These are phyloP conservation scores for Tuber magnatum DNA, from an alignment of 495 filamentous ascomycete species.

Conservation along the genomic window DNA sequence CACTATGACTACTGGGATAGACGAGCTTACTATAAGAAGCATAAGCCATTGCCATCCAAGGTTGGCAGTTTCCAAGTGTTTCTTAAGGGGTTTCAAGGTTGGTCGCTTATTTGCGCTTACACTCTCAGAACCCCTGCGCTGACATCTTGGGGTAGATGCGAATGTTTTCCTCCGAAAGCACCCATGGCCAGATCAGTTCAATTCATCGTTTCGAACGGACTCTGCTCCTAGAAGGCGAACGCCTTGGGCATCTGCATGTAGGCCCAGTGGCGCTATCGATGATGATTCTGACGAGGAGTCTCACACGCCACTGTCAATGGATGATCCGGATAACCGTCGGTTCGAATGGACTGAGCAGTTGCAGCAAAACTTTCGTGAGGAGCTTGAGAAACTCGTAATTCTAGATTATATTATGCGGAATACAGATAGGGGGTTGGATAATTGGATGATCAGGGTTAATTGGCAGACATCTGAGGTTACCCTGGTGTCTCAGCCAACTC, in stretches of 20 bases:
- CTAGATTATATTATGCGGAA: constrained; percentile 99
- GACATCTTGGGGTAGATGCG: constrained; percentile 52
- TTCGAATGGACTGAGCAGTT: constrained; percentile 85
- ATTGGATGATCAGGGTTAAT: constrained; percentile 99
- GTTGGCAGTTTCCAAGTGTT: constrained; percentile 96
- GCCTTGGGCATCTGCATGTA: constrained; percentile 79
- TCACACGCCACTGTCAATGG: constrained; percentile 45
- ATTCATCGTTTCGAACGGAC: constrained; percentile 64
- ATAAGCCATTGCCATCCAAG: constrained; percentile 83
- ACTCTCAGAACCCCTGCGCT: constrained; percentile 7
- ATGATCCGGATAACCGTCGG: constrained; percentile 47
- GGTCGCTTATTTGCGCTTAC: not conserved
- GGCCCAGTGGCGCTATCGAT: constrained; percentile 61
- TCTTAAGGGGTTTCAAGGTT: constrained; percentile 76
- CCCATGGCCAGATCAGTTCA: constrained; percentile 94
- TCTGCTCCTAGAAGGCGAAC: constrained; percentile 64
- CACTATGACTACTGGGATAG: constrained; percentile 97
- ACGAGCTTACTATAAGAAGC: constrained; percentile 74
- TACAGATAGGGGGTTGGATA: constrained; percentile 92
- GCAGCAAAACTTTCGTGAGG: constrained; percentile 87
- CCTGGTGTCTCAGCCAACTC: constrained; percentile 74
- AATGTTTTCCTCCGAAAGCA: constrained; percentile 91
- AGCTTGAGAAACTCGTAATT: constrained; percentile 95
- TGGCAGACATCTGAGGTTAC: constrained; percentile 72
- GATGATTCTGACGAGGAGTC: constrained; percentile 58